Evolutionary conservation across 2,329 filamentous ascomycete species (phyloP), one percentile per base, ranked within the genome.

Genomic region (Mariannaea sp.): DNA sequence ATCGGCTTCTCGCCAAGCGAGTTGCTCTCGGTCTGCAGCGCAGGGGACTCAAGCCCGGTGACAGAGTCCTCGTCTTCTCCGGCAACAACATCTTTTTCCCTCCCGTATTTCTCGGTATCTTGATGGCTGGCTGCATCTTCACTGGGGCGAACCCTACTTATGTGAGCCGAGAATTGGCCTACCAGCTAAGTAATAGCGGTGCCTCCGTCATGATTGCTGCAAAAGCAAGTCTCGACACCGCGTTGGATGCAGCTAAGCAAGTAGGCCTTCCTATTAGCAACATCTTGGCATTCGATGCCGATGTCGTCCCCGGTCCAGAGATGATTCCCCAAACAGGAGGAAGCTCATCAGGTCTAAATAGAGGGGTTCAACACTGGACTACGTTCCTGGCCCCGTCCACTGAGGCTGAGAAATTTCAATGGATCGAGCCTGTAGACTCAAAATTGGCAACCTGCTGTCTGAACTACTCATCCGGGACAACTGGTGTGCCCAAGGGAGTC

Each of bases 401-500:
- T 1, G 66, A 65, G 5, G 41, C 39, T 0, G 36, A 49, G 24
- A 20, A 13, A 3, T 92, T 87, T 69, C 71, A 75, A 43, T 93
- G 89, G 89, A 69, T 80, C 5, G 77, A 84, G 48, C 77, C 76
- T 0, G 68, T 71, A 0, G 74, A 79, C 16, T 71, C 82, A 1
- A 76, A 77, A 49, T 70, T 73, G n/a, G 77, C 79, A 3, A 82
- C 82, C 1, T 82, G 86, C 59, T 87, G 84, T 19, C 79, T 94
- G 55, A 93, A 94, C 70, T 94, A 93, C 71, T 88, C 84, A 57
- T 86, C 81, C 17, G 84, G 89, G 4, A 92, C 88, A 7, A 94
- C 90, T 0, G 90, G 90, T 1, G 78, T 90, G 1, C 89, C 90
- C 3, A 95, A 94, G 67, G 90, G 90, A 7, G 90, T 94, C 7